Base-by-base conservation (phyloP, 2,329 filamentous ascomycete species). In the Ophiosphaerella korrae region DNA sequence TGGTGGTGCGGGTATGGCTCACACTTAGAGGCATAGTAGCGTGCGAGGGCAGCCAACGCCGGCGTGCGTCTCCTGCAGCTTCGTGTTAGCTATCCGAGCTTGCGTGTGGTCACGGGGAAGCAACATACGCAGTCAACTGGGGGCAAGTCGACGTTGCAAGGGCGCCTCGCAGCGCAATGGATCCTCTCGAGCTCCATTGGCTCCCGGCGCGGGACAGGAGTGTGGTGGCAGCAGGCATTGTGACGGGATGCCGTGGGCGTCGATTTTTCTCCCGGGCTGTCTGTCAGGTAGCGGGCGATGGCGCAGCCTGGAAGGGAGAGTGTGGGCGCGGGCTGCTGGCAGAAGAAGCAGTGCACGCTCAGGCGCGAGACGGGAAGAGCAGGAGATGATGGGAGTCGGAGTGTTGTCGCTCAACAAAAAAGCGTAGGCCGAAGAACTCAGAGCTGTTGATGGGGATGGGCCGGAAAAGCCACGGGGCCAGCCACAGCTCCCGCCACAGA, bases 11-110 rank as follows among this genome's bases (percentile, higher is more conserved):
- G 26, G 7, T 2, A 29, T 16, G 18, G 65, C 81, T 72, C 78
- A 87, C 84, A 85, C 79, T 87, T 87, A 51, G 84, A 86, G 73
- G 85, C 85, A 82, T 88, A 88, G 77, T 82, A 87, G 74, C 85
- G 78, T 62, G 83, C 80, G 63, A 88, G 79, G 55, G 84, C 84
- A 47, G 83, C 81, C 59, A 85, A 74, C 37, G 81, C 79, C 46
- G 83, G 82, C 67, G 74, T 74, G 64, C 75, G 73, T 65, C 72
- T 69, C 55, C 69, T 75, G 61, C 44, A 51, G 46, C 39, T 53
- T 26, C 32, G 41, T 60, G 63, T 71, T 63, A 71, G 65, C 63
- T 55, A 29, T 29, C 26, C 26, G 26, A 58, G 56, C 51, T 42
- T 61, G 26, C 32, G 16, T 34, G 32, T 39, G 14, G 42, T 24